Evolutionary conservation across 768 basidiomycete species (phyloP).

Genomic region (Rhizopogon sp.): DNA sequence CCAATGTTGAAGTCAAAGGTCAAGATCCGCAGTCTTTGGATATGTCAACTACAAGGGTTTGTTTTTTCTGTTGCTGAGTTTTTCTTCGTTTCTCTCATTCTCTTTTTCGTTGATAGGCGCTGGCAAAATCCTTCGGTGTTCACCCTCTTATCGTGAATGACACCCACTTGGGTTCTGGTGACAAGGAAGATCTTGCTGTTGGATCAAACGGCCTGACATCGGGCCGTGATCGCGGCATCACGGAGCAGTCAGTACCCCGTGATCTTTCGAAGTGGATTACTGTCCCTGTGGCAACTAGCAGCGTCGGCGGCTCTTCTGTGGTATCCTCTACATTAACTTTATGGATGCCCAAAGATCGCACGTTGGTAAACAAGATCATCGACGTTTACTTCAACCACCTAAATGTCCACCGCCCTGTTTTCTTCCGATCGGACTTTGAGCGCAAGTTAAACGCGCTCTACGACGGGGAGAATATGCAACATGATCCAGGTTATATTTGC

Average conservation of each 20-base stretch:
- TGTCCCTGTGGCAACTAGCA: slow-evolving; percentile 47
- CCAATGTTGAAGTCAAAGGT: slow-evolving; percentile 50
- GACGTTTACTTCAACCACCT: slow-evolving; percentile 73
- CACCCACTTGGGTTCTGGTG: slow-evolving; percentile 49
- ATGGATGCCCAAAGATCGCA: slow-evolving; percentile 76
- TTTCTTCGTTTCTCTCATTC: slow-evolving; percentile 3
- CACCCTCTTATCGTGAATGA: slow-evolving; percentile 64
- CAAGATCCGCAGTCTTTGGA: slow-evolving; percentile 79
- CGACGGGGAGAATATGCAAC: slow-evolving; percentile 41
- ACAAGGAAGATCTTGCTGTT: slow-evolving; percentile 74
- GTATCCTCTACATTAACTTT: slow-evolving; percentile 32
- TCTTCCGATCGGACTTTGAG: slow-evolving; percentile 64
- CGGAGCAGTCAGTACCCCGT: slow-evolving; percentile 52
- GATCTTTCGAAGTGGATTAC: slow-evolving; percentile 59
- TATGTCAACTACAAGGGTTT: slow-evolving; percentile 64
- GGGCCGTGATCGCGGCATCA: slow-evolving; percentile 57
- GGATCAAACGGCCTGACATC: slow-evolving; percentile 68
- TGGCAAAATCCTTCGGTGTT: slow-evolving; percentile 79
- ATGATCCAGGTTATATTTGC: slow-evolving; percentile 78
- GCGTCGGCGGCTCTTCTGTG: slow-evolving; percentile 15
- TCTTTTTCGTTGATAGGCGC: slow-evolving; percentile 34
- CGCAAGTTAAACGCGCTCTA: slow-evolving; percentile 63
- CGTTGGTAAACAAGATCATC: slow-evolving; percentile 56
- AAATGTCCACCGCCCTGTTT: slow-evolving; percentile 78
- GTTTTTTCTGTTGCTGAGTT: slow-evolving; percentile 4